Evolutionary conservation across 1,284 basidiomycete genomes (phyloP), one percentile per base, ranked within the genome.

Genomic region (Earliella scabrosa): DNA sequence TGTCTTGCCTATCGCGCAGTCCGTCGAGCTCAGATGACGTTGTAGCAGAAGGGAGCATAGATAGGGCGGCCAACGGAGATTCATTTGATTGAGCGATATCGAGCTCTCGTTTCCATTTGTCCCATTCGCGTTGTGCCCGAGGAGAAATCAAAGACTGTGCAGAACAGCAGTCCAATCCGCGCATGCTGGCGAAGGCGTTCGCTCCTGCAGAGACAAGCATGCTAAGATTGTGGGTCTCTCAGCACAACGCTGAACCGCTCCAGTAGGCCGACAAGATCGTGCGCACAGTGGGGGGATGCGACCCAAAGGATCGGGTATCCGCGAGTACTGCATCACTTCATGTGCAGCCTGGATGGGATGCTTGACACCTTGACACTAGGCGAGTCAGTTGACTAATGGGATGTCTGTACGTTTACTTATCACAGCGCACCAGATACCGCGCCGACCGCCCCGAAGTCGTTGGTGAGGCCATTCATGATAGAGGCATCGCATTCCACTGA

Each of bases 401-500:
- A n/a, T n/a, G n/a, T n/a, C n/a, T n/a, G n/a, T n/a, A n/a, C n/a
- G n/a, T n/a, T n/a, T n/a, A n/a, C n/a, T n/a, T n/a, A n/a, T n/a
- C n/a, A n/a, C n/a, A n/a, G n/a, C n/a, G n/a, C n/a, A 63, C 88
- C 87, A 68, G 83, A 75, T 23, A 89, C 75, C 2, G 89, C 88
- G 45, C 86, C 90, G 16, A 87, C 81, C 60, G 85, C 83, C 23
- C 89, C 90, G 68, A 88, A 92, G 46, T 77, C 73, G 39, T 74
- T 71, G 3, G 72, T 72, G 10, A 47, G 53, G 0, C 81, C 82
- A 50, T 82, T 77, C 86, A 90, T 90, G 55, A 92, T 75, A 9
- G 88, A 78, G 1, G 90, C 90, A 64, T 92, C 90, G 63, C 90
- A 92, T 72, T 92, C 90, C 18, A 90, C 88, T 2, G 71, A 74